Conservation (phyloP, 1,139 yeast genomes). For the Diutina ranongensis region DNA sequence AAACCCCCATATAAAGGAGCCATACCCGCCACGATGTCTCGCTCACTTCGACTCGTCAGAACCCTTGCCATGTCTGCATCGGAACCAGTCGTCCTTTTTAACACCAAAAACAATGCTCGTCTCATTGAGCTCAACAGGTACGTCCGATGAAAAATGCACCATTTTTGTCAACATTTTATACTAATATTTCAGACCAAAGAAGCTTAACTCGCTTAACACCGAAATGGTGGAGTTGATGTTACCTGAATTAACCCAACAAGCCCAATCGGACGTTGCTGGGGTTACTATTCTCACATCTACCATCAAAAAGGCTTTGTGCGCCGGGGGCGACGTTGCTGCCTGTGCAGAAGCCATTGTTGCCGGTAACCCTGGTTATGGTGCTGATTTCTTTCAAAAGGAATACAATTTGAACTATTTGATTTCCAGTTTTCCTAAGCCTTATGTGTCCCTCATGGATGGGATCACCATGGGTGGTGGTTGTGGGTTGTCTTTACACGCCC, state of each 20-base stretch:
- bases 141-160: background rate
- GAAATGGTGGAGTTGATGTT: constrained; percentile 68
- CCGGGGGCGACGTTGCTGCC: constrained; percentile 92
- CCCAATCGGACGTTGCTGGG: constrained; percentile 55
- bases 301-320: constrained; percentile 52
- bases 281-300: constrained; percentile 61
- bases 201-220: constrained; percentile 74
- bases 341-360: constrained; percentile 43
- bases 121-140: constrained; percentile 53
- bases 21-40: constrained; percentile 8
- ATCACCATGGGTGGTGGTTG: constrained; percentile 99
- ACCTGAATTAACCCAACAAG: constrained; percentile 67
- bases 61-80: constrained; percentile 1
- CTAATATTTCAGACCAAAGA: constrained; percentile 41
- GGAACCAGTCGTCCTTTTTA: constrained; percentile 50
- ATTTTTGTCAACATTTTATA: background rate
- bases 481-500: constrained; percentile 85
- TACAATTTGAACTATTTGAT: constrained; percentile 72
- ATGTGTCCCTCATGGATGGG: constrained; percentile 78
- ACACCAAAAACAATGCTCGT: constrained; percentile 56
- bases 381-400: constrained; percentile 67
- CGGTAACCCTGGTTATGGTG: constrained; percentile 41
- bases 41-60: constrained; percentile 8
- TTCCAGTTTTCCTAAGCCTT: constrained; percentile 76
- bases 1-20: constrained; percentile 1